phyloP scores from a whole-genome alignment of 2,329 filamentous ascomycete species.

The Aspergillus ustus region DNA sequence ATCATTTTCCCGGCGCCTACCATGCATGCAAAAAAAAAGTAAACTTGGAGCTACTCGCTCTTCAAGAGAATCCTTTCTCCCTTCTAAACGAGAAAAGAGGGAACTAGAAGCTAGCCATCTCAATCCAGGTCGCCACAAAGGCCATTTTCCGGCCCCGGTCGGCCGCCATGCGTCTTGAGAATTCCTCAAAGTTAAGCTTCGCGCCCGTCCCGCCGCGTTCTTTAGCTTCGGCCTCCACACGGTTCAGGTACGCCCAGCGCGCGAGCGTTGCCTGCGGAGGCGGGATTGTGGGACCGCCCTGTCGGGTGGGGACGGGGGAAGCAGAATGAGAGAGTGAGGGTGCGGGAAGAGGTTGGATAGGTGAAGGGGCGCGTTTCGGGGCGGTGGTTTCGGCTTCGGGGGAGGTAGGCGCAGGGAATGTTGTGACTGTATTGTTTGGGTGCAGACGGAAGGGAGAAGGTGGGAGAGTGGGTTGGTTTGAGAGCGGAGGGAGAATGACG shows the following conservation, averaged over 20 bases:
- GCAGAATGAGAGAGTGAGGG: slow-evolving; percentile 15
- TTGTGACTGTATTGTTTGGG: slow-evolving; percentile 37
- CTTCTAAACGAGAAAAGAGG: background rate
- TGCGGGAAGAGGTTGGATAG: slow-evolving; percentile 39
- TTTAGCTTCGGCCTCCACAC: slow-evolving; percentile 70
- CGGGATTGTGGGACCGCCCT: slow-evolving; percentile 21
- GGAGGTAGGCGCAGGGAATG: slow-evolving; percentile 36
- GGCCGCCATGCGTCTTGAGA: slow-evolving; percentile 74
- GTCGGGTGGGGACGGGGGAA: slow-evolving; percentile 16
- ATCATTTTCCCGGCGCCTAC: background rate
- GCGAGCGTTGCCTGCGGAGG: slow-evolving; percentile 44
- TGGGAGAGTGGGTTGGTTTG: slow-evolving; percentile 30
- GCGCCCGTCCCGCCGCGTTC: slow-evolving; percentile 76
- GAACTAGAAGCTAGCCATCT: slow-evolving; percentile 66
- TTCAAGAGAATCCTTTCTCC: background rate
- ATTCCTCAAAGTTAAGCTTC: slow-evolving; percentile 76
- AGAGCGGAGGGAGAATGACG: slow-evolving; percentile 20
- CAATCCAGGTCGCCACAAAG: slow-evolving; percentile 90
- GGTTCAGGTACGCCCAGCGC: slow-evolving; percentile 58
- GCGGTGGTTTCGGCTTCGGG: slow-evolving; percentile 41
- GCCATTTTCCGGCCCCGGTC: slow-evolving; percentile 71
- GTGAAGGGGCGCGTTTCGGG: slow-evolving; percentile 38
- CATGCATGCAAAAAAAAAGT: background rate
- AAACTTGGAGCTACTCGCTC: background rate
- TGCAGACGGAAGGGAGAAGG: slow-evolving; percentile 45